Percentiles rank a stretch among this genome's conserved stretches.
phyloP scores from a whole-genome alignment of 2,329 filamentous ascomycete species.

The Penicillium sp. region DNA sequence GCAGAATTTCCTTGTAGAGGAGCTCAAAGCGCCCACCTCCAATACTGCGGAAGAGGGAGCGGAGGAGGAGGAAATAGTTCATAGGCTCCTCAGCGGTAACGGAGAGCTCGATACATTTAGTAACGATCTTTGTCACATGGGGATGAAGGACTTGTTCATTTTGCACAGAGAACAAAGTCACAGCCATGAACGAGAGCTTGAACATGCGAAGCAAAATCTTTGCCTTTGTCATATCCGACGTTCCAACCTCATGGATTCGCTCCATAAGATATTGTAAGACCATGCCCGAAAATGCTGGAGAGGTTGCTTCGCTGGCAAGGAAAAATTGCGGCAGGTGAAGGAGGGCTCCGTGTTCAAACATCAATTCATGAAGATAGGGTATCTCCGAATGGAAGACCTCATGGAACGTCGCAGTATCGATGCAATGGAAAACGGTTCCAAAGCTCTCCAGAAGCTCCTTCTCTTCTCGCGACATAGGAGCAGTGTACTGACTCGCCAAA shows the following conservation, averaged over 20 bases:
- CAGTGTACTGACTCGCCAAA: constrained; percentile 90
- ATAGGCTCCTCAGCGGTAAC: constrained; percentile 95
- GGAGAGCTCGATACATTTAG: constrained; percentile 91
- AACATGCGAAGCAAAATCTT: constrained; percentile 90
- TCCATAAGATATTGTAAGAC: constrained; percentile 96
- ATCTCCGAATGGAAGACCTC: constrained; percentile 98
- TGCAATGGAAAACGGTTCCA: constrained; percentile 95
- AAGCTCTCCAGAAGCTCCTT: constrained; percentile 97
- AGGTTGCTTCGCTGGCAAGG: constrained; percentile 96
- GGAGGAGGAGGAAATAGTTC: constrained; percentile 93
- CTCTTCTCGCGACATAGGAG: constrained; percentile 89
- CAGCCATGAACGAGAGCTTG: constrained; percentile 98
- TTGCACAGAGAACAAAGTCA: constrained; percentile 87
- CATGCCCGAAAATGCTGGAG: constrained; percentile 97
- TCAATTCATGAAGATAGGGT: constrained; percentile 92
- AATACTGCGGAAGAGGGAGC: constrained; percentile 92
- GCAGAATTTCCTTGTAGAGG: constrained; percentile 95
- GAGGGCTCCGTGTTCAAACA: constrained; percentile 90
- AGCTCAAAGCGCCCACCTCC: constrained; percentile 96
- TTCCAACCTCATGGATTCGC: constrained; percentile 89
- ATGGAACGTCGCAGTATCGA: constrained; percentile 96
- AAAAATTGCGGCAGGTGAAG: constrained; percentile 97
- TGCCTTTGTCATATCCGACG: constrained; percentile 83
- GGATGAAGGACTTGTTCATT: constrained; percentile 95
- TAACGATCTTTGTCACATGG: constrained; percentile 95